Percentiles rank a stretch among this genome's conserved stretches.
phyloP scores from a whole-genome alignment of 306 rosid genomes.

The Gynostemma pentaphyllum region DNA sequence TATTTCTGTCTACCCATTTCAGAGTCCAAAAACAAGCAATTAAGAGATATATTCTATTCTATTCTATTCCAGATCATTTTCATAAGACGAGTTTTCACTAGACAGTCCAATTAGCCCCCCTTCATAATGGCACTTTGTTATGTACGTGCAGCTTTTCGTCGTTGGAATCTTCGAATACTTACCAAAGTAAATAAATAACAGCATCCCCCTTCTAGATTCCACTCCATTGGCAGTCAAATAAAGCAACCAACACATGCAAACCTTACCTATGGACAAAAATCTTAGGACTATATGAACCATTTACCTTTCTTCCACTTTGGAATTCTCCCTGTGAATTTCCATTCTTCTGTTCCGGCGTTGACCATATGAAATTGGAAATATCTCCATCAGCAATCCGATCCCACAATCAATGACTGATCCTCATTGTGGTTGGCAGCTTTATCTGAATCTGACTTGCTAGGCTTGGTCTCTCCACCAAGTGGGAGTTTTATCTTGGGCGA shows the following conservation, averaged over 20 bases:
- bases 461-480: conserved; percentile 37
- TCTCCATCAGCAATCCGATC: conserved; percentile 41
- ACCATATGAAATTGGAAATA: background rate
- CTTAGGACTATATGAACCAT: conserved; percentile 3
- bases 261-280: background rate
- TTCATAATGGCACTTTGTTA: background rate
- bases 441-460: conserved; percentile 51
- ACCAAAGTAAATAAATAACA: background rate
- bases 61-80: background rate
- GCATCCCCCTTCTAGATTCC: conserved; percentile 1
- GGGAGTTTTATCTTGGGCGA: conserved; percentile 70
- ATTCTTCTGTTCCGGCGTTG: background rate
- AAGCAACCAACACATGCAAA: conserved; percentile 6
- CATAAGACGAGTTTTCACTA: too few species aligned
- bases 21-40: conserved; percentile 1
- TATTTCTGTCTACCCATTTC: conserved; percentile 2
- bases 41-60: background rate
- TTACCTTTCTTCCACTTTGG: background rate
- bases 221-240: conserved; percentile 1
- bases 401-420: conserved; percentile 65
- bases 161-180: background rate
- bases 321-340: background rate
- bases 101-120: too few species aligned
- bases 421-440: conserved; percentile 50
- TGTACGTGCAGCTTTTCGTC: conserved; percentile 1